Conservation (phyloP, 768 basidiomycete genomes). For the Lyophyllum shimeji region DNA sequence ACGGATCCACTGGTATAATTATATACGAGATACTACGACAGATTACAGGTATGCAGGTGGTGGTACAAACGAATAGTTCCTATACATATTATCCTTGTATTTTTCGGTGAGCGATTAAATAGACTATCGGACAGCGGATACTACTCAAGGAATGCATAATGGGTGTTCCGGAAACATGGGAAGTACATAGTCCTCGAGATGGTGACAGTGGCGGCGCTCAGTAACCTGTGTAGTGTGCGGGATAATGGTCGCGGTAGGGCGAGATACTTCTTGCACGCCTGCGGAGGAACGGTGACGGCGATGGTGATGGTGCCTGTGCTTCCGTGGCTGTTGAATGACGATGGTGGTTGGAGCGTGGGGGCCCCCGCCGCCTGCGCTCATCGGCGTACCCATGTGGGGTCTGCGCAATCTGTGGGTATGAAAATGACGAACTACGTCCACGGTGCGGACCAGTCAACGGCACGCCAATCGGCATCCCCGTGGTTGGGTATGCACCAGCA, state of each 20-base stretch:
- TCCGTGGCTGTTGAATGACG: constrained; percentile 26
- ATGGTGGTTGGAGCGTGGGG: constrained; percentile 26
- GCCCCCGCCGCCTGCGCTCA: constrained; percentile 17
- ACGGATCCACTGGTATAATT: no score
- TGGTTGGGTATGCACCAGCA: constrained; percentile 25
- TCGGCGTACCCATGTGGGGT: constrained; percentile 20
- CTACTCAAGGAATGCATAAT: not conserved
- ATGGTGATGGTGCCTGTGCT: constrained; percentile 28
- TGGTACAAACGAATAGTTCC: constrained; percentile 1
- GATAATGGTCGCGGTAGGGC: constrained; percentile 18
- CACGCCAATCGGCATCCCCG: constrained; percentile 24
- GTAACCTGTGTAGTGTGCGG: constrained; percentile 8
- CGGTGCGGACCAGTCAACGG: constrained; percentile 23
- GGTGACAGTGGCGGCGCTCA: not conserved
- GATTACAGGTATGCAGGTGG: not conserved
- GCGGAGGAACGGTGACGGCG: constrained; percentile 16
- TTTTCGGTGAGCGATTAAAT: not conserved
- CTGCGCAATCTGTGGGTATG: constrained; percentile 25
- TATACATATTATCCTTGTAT: not conserved
- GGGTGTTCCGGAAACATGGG: not conserved
- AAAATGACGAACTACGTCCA: constrained; percentile 34
- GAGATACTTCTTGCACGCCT: constrained; percentile 28
- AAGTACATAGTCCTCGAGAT: not conserved
- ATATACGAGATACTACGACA: not conserved
- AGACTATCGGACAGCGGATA: not conserved